Percentiles rank a stretch among this genome's conserved stretches.
Conservation (phyloP, 805 yeast species). For the Saturnispora silvae region DNA sequence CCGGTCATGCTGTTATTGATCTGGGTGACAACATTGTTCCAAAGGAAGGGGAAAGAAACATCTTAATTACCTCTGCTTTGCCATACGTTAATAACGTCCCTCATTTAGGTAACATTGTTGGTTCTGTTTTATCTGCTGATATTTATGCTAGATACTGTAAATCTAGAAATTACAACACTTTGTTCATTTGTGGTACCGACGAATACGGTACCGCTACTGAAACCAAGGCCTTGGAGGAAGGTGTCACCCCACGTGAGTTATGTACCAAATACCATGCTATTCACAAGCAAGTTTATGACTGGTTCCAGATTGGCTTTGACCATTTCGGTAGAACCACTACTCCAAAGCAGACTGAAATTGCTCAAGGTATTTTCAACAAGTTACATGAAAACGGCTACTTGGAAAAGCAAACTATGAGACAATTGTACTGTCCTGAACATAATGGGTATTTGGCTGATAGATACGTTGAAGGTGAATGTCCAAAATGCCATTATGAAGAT, state of each 20-base stretch:
- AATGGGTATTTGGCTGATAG: conserved; percentile 91
- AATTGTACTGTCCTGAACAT: conserved; percentile 85
- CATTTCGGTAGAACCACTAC: conserved; percentile 96
- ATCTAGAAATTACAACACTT: conserved; percentile 76
- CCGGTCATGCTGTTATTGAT: conserved; percentile 12
- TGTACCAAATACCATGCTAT: conserved; percentile 85
- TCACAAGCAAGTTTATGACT: conserved; percentile 84
- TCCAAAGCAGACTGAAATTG: conserved; percentile 80
- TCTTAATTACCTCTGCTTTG: conserved; percentile 87
- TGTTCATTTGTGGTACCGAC: conserved; percentile 93
- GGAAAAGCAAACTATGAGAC: conserved; percentile 82
- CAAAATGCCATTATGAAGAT: conserved; percentile 87
- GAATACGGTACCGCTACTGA: conserved; percentile 99
- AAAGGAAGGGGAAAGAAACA: conserved; percentile 60
- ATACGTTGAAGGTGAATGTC: conserved; percentile 95
- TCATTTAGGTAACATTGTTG: conserved; percentile 93
- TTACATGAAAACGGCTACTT: conserved; percentile 66
- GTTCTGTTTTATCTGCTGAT: conserved; percentile 91
- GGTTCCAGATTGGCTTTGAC: conserved; percentile 95
- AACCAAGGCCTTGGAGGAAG: conserved; percentile 93
- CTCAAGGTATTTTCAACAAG: conserved; percentile 83
- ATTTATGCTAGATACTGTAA: conserved; percentile 84
- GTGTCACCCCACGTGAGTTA: conserved; percentile 74
- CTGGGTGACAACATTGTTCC: conserved; percentile 45
- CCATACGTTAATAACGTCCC: conserved; percentile 99